These are phyloP conservation scores for Citrus medica DNA, from an alignment of 345 rosid species.

Conservation along the genomic window DNA sequence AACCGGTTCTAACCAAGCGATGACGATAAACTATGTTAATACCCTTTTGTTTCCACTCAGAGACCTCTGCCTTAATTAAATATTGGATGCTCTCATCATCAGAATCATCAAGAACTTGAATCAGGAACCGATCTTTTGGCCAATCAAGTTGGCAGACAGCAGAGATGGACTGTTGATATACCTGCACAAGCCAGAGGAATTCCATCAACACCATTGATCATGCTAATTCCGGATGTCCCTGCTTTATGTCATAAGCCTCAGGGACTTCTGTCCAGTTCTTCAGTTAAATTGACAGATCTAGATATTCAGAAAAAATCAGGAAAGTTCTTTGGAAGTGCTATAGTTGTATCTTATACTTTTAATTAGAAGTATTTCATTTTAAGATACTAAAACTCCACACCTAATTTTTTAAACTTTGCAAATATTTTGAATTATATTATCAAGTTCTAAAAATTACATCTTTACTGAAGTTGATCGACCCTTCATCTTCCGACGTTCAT, in stretches of 20 bases:
- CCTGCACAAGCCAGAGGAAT: slow-evolving; percentile 35
- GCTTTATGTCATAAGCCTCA: neutral
- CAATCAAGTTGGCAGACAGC: slow-evolving; percentile 87
- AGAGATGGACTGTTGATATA: slow-evolving; percentile 75
- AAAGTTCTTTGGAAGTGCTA: neutral
- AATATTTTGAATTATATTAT: neutral
- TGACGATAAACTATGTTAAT: slow-evolving; percentile 68
- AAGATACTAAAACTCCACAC: neutral
- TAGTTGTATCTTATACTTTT: neutral
- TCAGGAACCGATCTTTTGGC: slow-evolving; percentile 65
- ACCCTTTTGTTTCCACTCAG: slow-evolving; percentile 67
- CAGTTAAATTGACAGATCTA: slow-evolving; percentile 9
- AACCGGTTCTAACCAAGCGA: slow-evolving; percentile 74
- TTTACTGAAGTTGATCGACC: neutral
- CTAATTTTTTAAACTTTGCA: neutral
- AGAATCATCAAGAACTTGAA: slow-evolving; percentile 86
- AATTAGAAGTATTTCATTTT: neutral
- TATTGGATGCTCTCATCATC: slow-evolving; percentile 64
- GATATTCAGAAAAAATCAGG: neutral
- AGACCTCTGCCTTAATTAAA: slow-evolving; percentile 60
- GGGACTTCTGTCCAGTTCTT: neutral
- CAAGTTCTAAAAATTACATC: neutral
- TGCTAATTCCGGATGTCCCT: neutral
- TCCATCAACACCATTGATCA: slow-evolving; percentile 10
- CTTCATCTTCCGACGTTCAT: neutral